A percentile compares a stretch with the other conserved stretches of the same genome.
Conservation (phyloP, 1,284 basidiomycete genomes). For the Tilletia setariae region DNA sequence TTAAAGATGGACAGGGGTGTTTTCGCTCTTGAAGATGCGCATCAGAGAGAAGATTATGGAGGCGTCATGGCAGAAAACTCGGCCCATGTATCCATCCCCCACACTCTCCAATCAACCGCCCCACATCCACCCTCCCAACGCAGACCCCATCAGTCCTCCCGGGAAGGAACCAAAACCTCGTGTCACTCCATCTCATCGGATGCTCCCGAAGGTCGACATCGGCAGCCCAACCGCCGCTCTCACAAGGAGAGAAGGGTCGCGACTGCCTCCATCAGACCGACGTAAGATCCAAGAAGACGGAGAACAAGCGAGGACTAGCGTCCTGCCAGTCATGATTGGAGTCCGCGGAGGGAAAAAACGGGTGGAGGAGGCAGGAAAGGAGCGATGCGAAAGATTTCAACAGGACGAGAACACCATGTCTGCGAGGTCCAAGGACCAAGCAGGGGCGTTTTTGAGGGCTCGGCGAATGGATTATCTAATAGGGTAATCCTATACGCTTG, state of each 20-base stretch:
- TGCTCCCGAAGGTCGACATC: too few relatives aligned
- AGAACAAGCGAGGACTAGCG: too few relatives aligned
- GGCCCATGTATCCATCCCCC: background rate
- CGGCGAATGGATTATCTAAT: conserved; percentile 12
- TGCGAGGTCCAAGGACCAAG: background rate
- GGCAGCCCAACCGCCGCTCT: too few relatives aligned
- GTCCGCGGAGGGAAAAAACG: too few relatives aligned
- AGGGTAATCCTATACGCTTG: background rate
- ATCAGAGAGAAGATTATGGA: conserved; percentile 15
- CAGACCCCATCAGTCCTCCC: background rate
- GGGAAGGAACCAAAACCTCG: too few relatives aligned
- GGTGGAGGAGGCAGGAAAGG: background rate
- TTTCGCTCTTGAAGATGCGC: background rate
- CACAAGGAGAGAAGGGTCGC: too few relatives aligned
- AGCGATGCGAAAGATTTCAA: background rate
- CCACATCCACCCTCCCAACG: background rate
- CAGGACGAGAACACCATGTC: conserved; percentile 5
- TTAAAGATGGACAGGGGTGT: too few relatives aligned
- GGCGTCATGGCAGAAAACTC: conserved; percentile 13
- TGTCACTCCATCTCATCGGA: too few relatives aligned
- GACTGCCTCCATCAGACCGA: too few relatives aligned
- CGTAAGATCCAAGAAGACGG: too few relatives aligned
- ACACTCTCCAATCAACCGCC: background rate
- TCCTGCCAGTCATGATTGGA: too few relatives aligned
- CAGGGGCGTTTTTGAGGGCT: conserved; percentile 10